Conservation (phyloP, 2,329 filamentous ascomycete species). For the Fusarium sp. region DNA sequence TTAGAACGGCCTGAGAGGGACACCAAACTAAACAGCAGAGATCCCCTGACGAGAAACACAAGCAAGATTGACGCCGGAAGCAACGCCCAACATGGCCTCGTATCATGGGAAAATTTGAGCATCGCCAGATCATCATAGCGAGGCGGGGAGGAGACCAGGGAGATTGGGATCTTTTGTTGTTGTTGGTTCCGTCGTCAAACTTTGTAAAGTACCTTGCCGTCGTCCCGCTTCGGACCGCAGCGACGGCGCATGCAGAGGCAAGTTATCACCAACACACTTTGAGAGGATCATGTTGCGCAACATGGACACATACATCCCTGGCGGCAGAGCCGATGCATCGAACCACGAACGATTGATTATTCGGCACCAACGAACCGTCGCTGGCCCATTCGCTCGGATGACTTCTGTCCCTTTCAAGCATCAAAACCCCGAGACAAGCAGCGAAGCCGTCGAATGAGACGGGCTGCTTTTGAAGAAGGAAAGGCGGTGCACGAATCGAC, state of each 20-base stretch:
- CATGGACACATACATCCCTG: slow-evolving; percentile 4
- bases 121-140: slow-evolving; percentile 4
- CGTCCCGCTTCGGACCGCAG: slow-evolving; percentile 35
- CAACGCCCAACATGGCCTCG: background rate
- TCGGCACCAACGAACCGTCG: slow-evolving; percentile 11
- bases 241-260: slow-evolving; percentile 23
- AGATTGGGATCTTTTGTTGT: slow-evolving; percentile 29
- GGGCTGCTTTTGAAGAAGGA: slow-evolving; percentile 11
- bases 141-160: slow-evolving; percentile 16
- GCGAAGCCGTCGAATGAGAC: slow-evolving; percentile 27
- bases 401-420: slow-evolving; percentile 27
- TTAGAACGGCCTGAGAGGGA: background rate
- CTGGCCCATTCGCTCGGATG: slow-evolving; percentile 26
- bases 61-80: background rate
- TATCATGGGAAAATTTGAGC: background rate
- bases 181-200: slow-evolving; percentile 15
- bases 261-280: slow-evolving; percentile 38
- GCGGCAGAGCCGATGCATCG: slow-evolving; percentile 9
- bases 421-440: slow-evolving; percentile 28
- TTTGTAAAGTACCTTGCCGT: background rate
- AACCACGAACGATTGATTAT: slow-evolving; percentile 16
- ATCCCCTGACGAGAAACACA: background rate
- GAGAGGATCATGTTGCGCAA: slow-evolving; percentile 28
- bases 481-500: slow-evolving; percentile 34
- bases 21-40: background rate